Conservation (phyloP, 208 protist genomes). For the Angomonas desouzai region DNA sequence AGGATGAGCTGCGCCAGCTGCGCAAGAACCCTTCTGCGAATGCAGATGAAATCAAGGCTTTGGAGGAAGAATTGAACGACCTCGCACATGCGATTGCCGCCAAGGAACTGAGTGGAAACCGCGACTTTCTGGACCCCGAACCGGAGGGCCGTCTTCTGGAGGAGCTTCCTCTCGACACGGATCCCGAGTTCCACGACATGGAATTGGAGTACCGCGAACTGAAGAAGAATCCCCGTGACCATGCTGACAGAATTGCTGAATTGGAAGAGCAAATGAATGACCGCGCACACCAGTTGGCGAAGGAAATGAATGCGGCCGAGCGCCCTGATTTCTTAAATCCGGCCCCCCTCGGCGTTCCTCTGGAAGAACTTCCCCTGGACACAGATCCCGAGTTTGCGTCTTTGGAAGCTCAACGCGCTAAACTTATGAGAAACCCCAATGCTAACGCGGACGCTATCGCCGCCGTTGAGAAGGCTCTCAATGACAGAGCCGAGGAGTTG, state of each 20-base stretch:
- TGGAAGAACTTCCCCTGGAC: constrained; percentile 67
- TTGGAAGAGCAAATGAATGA: constrained; percentile 80
- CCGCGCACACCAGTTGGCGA: constrained; percentile 58
- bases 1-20: constrained; percentile 56
- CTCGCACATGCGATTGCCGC: constrained; percentile 45
- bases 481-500: constrained; percentile 62
- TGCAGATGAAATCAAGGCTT: constrained; percentile 28
- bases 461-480: constrained; percentile 51
- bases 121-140: constrained; percentile 58
- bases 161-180: constrained; percentile 53
- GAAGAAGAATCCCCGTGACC: constrained; percentile 43
- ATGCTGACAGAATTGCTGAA: constrained; percentile 51
- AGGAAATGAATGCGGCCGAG: constrained; percentile 63
- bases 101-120: constrained; percentile 63
- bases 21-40: constrained; percentile 46
- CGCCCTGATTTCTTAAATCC: constrained; percentile 54
- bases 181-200: constrained; percentile 49
- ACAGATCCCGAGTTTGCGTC: constrained; percentile 54
- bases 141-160: constrained; percentile 61
- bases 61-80: constrained; percentile 59
- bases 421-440: constrained; percentile 45
- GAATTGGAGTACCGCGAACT: constrained; percentile 63
- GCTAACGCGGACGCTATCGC: constrained; percentile 57
- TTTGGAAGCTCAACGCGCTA: constrained; percentile 62
- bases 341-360: constrained; percentile 39